These are phyloP conservation scores for Yamadazyma oceani DNA, from an alignment of 1,139 yeast species.

Conservation along the genomic window DNA sequence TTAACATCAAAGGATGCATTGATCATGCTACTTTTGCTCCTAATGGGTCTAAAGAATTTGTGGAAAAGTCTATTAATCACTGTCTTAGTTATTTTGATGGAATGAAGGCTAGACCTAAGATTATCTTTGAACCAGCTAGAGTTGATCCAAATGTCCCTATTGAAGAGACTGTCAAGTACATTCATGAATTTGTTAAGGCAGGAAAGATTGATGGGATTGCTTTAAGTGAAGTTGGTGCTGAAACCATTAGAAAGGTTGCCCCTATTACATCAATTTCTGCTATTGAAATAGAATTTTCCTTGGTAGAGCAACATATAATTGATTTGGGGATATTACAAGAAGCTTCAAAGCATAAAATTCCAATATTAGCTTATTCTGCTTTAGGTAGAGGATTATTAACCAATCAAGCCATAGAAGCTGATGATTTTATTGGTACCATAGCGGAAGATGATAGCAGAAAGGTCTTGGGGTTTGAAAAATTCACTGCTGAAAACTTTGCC, in stretches of 20 bases:
- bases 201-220: slow-evolving; percentile 68
- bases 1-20: slow-evolving; percentile 60
- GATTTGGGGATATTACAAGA: slow-evolving; percentile 62
- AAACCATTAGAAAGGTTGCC: slow-evolving; percentile 57
- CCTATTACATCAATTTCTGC: slow-evolving; percentile 52
- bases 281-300: slow-evolving; percentile 75
- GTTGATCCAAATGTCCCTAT: slow-evolving; percentile 52
- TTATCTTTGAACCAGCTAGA: slow-evolving; percentile 71
- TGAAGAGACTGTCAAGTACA: slow-evolving; percentile 49
- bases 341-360: slow-evolving; percentile 46
- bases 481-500: slow-evolving; percentile 53
- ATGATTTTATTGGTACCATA: slow-evolving; percentile 13
- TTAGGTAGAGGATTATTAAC: slow-evolving; percentile 78
- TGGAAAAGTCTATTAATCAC: slow-evolving; percentile 50
- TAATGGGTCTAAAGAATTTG: slow-evolving; percentile 47
- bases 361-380: slow-evolving; percentile 79
- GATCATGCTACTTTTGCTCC: slow-evolving; percentile 39
- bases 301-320: slow-evolving; percentile 59
- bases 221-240: slow-evolving; percentile 67
- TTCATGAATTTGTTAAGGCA: slow-evolving; percentile 50
- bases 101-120: slow-evolving; percentile 39
- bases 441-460: slow-evolving; percentile 45
- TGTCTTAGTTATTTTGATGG: slow-evolving; percentile 38
- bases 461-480: slow-evolving; percentile 48
- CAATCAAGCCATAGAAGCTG: slow-evolving; percentile 49